Evolutionary conservation across 73 alveolate genomes (phyloP).

Genomic region (Stentor coeruleus): DNA sequence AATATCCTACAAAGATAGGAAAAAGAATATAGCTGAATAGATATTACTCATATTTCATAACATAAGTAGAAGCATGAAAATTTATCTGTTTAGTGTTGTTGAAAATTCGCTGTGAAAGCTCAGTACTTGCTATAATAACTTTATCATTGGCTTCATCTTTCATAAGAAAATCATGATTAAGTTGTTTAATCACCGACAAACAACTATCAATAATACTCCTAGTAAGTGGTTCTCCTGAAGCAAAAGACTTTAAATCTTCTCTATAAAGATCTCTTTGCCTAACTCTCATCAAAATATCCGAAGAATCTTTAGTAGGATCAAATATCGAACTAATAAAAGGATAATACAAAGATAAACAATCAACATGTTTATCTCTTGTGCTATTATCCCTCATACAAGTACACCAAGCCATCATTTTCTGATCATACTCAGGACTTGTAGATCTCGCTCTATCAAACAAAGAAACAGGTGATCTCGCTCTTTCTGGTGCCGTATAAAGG

Average conservation of each 20-base stretch:
- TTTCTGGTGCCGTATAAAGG: not conserved
- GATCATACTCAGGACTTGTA: not conserved
- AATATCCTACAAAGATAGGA: not conserved
- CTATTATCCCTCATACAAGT: too few species aligned
- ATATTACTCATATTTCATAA: conserved; percentile 1
- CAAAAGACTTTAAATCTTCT: not conserved
- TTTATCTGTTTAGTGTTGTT: not conserved
- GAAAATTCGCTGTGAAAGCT: conserved; percentile 3
- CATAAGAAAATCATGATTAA: not conserved
- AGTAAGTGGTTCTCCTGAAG: not conserved
- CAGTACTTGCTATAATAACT: not conserved
- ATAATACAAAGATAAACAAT: too few species aligned
- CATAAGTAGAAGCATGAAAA: conserved; percentile 10
- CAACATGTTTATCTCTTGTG: too few species aligned
- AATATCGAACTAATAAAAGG: not conserved
- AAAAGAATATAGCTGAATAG: not conserved
- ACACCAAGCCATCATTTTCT: too few species aligned
- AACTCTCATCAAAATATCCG: not conserved
- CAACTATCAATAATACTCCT: not conserved
- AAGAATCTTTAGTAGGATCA: not conserved
- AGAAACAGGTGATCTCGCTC: not conserved
- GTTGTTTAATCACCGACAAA: not conserved
- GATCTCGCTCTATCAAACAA: not conserved
- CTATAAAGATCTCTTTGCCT: not conserved
- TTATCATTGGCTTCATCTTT: conserved; percentile 4